These are phyloP conservation scores for Musa balbisiana DNA, from an alignment of 202 grass and related monocot species.

Conservation along the genomic window DNA sequence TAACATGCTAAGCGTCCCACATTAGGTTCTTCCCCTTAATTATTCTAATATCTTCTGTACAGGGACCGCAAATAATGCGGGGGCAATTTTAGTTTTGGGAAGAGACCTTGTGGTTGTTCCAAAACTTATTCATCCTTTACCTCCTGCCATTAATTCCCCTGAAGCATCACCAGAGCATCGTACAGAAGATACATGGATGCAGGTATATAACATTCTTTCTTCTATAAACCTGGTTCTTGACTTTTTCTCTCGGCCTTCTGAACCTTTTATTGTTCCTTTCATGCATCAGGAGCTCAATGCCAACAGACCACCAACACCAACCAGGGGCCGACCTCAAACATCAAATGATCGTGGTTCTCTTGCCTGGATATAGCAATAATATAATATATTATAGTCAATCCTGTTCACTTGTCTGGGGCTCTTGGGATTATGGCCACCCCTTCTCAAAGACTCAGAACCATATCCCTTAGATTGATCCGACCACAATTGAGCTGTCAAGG, in stretches of 20 bases:
- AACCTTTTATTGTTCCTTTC: slow-evolving; percentile 12
- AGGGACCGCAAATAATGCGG: slow-evolving; percentile 97
- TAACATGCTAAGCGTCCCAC: not conserved
- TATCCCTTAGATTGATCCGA: not conserved
- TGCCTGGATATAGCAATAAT: slow-evolving; percentile 37
- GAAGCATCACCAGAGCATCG: slow-evolving; percentile 66
- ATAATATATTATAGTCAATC: not conserved
- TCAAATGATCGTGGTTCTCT: slow-evolving; percentile 68
- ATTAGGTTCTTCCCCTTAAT: slow-evolving; percentile 6
- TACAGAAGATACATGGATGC: slow-evolving; percentile 96
- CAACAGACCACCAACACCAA: slow-evolving; percentile 86
- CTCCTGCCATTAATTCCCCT: slow-evolving; percentile 69
- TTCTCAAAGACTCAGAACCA: not conserved
- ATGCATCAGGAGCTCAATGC: slow-evolving; percentile 76
- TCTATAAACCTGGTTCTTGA: not conserved
- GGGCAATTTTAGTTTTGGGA: slow-evolving; percentile 92
- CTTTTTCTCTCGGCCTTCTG: not conserved
- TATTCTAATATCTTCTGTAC: slow-evolving; percentile 7
- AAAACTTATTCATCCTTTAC: slow-evolving; percentile 98
- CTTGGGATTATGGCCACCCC: not conserved
- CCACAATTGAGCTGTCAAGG: not conserved
- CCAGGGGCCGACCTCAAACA: slow-evolving; percentile 84
- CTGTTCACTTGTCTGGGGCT: slow-evolving; percentile 3
- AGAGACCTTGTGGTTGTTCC: slow-evolving; percentile 96
- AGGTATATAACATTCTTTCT: slow-evolving; percentile 36